Conservation (phyloP, 768 basidiomycete species). For the Paxillus rubicundulus region DNA sequence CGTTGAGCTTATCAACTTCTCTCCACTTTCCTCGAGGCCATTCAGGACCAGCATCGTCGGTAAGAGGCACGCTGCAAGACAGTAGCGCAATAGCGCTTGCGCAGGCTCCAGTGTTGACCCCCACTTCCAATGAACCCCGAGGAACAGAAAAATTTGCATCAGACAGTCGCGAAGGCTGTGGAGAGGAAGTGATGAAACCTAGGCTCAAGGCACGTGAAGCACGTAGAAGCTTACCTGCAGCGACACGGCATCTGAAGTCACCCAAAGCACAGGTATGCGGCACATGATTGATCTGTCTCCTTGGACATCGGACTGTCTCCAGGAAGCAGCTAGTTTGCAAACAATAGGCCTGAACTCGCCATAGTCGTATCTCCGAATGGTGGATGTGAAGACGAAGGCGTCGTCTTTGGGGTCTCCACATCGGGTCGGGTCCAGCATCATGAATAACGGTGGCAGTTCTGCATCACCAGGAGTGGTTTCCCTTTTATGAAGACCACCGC, state of each 20-base stretch:
- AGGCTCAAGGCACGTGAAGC: not conserved
- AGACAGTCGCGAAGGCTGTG: conserved; percentile 50
- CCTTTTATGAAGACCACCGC: conserved; percentile 76
- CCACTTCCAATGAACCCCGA: conserved; percentile 46
- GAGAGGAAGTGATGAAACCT: conserved; percentile 6
- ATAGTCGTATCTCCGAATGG: conserved; percentile 74
- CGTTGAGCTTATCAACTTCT: conserved; percentile 84
- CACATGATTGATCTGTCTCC: conserved; percentile 52
- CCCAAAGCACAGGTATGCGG: conserved; percentile 66
- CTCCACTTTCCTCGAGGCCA: conserved; percentile 77
- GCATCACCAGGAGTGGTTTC: conserved; percentile 40
- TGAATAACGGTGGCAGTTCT: conserved; percentile 57
- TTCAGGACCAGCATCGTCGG: conserved; percentile 65
- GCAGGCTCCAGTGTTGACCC: conserved; percentile 61
- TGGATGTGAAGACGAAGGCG: conserved; percentile 80
- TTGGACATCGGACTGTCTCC: conserved; percentile 67
- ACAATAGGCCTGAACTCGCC: conserved; percentile 78
- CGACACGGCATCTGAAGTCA: conserved; percentile 42
- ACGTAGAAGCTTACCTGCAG: conserved; percentile 48
- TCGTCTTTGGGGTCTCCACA: conserved; percentile 74
- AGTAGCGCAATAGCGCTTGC: conserved; percentile 74
- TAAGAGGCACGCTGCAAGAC: conserved; percentile 71
- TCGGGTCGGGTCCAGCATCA: conserved; percentile 85
- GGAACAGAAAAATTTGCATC: conserved; percentile 71
- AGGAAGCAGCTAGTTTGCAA: conserved; percentile 67